phyloP scores from a whole-genome alignment of 2,329 filamentous ascomycete species.

The Biscogniauxia marginata region DNA sequence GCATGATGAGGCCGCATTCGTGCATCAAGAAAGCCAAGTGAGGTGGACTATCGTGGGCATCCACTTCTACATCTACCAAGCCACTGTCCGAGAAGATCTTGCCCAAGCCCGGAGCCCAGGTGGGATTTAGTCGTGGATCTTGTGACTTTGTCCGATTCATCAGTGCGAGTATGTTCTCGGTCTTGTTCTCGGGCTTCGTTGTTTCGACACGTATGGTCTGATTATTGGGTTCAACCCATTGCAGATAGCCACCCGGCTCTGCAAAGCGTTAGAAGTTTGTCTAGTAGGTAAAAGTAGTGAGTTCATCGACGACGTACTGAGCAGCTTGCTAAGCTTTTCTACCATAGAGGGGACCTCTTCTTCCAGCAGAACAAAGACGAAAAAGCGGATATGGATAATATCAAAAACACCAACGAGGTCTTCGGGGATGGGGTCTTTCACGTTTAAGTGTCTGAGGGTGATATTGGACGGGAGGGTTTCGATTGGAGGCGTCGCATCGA shows the following conservation, averaged over 20 bases:
- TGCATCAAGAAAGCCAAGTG: constrained; percentile 10
- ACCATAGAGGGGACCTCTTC: constrained; percentile 13
- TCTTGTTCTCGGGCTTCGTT: constrained; percentile 3
- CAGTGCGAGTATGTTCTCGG: constrained; percentile 3
- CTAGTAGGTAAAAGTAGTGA: not conserved
- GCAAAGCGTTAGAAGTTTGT: not conserved
- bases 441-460: constrained; percentile 15
- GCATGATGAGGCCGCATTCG: constrained; percentile 13
- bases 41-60: constrained; percentile 7
- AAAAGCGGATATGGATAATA: constrained; percentile 22
- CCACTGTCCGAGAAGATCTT: constrained; percentile 7
- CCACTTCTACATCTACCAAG: constrained; percentile 13
- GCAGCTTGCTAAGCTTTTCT: constrained; percentile 13
- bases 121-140: constrained; percentile 9
- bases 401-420: constrained; percentile 21
- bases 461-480: constrained; percentile 17
- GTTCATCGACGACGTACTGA: constrained; percentile 14
- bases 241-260: constrained; percentile 22
- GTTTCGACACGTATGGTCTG: constrained; percentile 10
- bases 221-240: constrained; percentile 19
- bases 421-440: constrained; percentile 13
- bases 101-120: constrained; percentile 4
- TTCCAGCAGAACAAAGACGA: constrained; percentile 15
- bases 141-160: constrained; percentile 5
- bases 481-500: constrained; percentile 18